Conservation (phyloP, 2,329 filamentous ascomycete genomes). For the Pseudocercospora eumusae region DNA sequence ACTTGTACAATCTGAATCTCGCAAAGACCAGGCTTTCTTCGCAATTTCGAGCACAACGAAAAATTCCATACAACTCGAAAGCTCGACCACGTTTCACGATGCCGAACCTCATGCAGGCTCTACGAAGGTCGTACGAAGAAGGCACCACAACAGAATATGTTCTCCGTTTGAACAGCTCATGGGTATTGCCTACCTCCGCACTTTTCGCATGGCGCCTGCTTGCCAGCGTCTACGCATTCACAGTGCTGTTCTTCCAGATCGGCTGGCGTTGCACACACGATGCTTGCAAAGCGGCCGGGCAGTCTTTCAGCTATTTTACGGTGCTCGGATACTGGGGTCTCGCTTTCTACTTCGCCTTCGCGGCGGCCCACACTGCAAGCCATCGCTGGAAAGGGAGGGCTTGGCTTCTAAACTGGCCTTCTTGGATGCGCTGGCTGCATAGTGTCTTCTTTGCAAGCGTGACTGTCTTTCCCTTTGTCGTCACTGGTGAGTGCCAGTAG, state of each 20-base stretch:
- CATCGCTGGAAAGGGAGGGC: constrained; percentile 54
- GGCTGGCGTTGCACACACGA: constrained; percentile 63
- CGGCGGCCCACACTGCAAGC: constrained; percentile 67
- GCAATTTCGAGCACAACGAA: neutral
- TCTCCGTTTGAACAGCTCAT: constrained; percentile 72
- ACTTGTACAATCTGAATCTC: too few species aligned
- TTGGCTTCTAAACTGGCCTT: constrained; percentile 43
- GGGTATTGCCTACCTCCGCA: constrained; percentile 68
- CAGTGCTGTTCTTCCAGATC: constrained; percentile 68
- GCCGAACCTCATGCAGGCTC: neutral
- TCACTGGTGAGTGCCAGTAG: constrained; percentile 43
- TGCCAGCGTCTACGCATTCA: constrained; percentile 65
- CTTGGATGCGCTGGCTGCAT: constrained; percentile 43
- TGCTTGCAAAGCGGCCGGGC: constrained; percentile 50
- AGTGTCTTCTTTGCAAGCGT: constrained; percentile 47
- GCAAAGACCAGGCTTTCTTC: too few species aligned
- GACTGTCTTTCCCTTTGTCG: constrained; percentile 47
- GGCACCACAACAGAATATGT: constrained; percentile 24
- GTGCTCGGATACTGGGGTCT: constrained; percentile 79
- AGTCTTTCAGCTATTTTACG: constrained; percentile 80
- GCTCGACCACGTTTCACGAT: neutral
- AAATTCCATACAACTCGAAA: neutral
- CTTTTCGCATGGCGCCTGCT: constrained; percentile 61
- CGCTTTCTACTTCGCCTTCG: constrained; percentile 72
- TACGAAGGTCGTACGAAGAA: constrained; percentile 16